Evolutionary conservation across 2,329 filamentous ascomycete species (phyloP).

Genomic region (Hypoxylon sp.): DNA sequence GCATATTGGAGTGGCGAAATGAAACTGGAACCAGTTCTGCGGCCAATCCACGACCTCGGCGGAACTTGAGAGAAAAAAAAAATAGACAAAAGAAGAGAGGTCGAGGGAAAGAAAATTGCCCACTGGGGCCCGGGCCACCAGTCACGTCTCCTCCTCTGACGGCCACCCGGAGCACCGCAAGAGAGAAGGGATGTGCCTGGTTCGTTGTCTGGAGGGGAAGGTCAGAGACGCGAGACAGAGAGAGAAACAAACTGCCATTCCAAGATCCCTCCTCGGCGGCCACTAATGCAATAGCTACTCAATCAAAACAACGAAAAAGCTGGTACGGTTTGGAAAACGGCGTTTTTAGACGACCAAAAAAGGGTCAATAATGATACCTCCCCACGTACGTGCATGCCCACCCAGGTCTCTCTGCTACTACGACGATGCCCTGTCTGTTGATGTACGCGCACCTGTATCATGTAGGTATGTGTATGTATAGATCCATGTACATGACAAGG

Average conservation of each 20-base stretch:
- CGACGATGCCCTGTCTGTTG: slow-evolving; percentile 54
- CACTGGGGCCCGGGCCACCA: slow-evolving; percentile 50
- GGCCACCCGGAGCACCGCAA: slow-evolving; percentile 43
- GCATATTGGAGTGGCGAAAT: slow-evolving; percentile 63
- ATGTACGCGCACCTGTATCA: slow-evolving; percentile 53
- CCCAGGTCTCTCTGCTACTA: slow-evolving; percentile 46
- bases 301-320: slow-evolving; percentile 55
- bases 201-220: slow-evolving; percentile 51
- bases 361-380: slow-evolving; percentile 50
- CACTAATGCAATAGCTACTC: slow-evolving; percentile 59
- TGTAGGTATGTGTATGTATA: slow-evolving; percentile 48
- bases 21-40: slow-evolving; percentile 57
- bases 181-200: slow-evolving; percentile 58
- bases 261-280: slow-evolving; percentile 54
- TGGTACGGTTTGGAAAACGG: slow-evolving; percentile 53
- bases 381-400: slow-evolving; percentile 57
- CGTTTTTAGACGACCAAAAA: slow-evolving; percentile 44
- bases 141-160: slow-evolving; percentile 37
- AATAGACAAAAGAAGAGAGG: slow-evolving; percentile 30
- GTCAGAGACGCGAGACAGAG: slow-evolving; percentile 39
- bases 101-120: slow-evolving; percentile 32
- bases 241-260: slow-evolving; percentile 50
- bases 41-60: slow-evolving; percentile 59
- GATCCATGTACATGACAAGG: slow-evolving; percentile 54
- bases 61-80: slow-evolving; percentile 49